Percentiles rank a stretch among this genome's conserved stretches.
Evolutionary conservation across 2,329 filamentous ascomycete genomes (phyloP).

Genomic region (Endothia cerciana): DNA sequence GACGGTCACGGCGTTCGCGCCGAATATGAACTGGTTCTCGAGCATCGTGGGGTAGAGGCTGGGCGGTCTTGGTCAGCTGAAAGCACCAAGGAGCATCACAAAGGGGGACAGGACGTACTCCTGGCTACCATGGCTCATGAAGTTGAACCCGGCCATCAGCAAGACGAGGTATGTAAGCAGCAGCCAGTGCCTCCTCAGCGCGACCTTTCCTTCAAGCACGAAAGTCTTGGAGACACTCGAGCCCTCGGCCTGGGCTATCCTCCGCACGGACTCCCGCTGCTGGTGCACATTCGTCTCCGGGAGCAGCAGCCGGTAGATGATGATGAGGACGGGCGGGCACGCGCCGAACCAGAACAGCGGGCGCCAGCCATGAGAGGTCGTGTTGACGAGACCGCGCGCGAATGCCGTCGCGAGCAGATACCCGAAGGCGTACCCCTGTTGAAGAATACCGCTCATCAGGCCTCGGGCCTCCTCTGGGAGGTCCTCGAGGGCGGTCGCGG

Average conservation of each 20-base stretch:
- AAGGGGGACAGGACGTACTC: slow-evolving; percentile 38
- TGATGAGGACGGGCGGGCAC: slow-evolving; percentile 78
- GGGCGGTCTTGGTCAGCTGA: background rate
- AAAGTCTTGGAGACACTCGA: slow-evolving; percentile 68
- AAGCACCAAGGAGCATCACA: background rate
- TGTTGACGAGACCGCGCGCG: slow-evolving; percentile 70
- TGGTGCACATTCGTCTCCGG: slow-evolving; percentile 78
- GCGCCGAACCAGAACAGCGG: slow-evolving; percentile 91
- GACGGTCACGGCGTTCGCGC: slow-evolving; percentile 62
- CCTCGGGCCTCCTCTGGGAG: slow-evolving; percentile 70
- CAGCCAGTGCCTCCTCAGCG: slow-evolving; percentile 78
- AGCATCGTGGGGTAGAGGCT: slow-evolving; percentile 63
- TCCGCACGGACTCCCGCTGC: slow-evolving; percentile 66
- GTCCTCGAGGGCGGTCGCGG: slow-evolving; percentile 78
- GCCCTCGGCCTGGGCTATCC: slow-evolving; percentile 31
- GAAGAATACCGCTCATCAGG: slow-evolving; percentile 75
- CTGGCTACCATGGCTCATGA: slow-evolving; percentile 80
- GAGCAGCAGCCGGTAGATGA: slow-evolving; percentile 74
- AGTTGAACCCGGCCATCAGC: slow-evolving; percentile 90
- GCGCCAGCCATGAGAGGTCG: slow-evolving; percentile 79
- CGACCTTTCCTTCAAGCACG: slow-evolving; percentile 75
- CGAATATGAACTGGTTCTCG: slow-evolving; percentile 57
- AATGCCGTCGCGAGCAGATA: slow-evolving; percentile 67
- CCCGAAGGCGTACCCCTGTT: slow-evolving; percentile 71
- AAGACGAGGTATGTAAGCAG: slow-evolving; percentile 80